Evolutionary conservation across 2,329 filamentous ascomycete genomes (phyloP), one percentile per base, ranked within the genome.

Genomic region (Apiospora aurea): DNA sequence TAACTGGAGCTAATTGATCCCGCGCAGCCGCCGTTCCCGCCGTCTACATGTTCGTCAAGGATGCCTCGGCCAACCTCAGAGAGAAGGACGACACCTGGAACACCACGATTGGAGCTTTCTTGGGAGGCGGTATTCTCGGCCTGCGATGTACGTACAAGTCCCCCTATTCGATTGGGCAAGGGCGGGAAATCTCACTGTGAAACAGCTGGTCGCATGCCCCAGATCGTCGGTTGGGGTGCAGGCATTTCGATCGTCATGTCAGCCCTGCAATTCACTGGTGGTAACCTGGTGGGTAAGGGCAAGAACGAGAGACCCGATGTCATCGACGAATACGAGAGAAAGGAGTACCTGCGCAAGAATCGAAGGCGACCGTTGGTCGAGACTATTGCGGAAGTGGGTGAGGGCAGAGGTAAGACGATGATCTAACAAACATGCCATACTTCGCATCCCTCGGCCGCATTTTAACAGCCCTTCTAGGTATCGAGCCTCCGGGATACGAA

Each of bases 11-110:
- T 77, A 57, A 79, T 75, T 71, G 34, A 67, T 44, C 38, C 34
- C 41, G 13, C 53, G 70, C 77, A 95, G 93, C 91, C 79, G 89
- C 90, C 53, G 90, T 91, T 82, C 93, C 93, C 79, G 91, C 90
- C 78, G 88, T 92, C 74, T 97, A 94, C 83, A 88, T 90, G 78
- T 97, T 98, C 86, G 88, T 91, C 77, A 91, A 89, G 77, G 89
- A 88, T 77, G 93, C 94, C 69, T 88, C 92, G 66, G 94, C 94
- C 82, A 98, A 98, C 85, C 86, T 98, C 76, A 92, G 95, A 79
- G 88, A 95, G 83, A 94, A 93, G 85, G 90, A 97, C 72, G 95
- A 97, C 81, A 85, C 87, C 76, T 92, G 89, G 84, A 96, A 95
- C 82, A 86, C 91, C 71, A 89, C 90, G 53, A 85, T 95, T 74